Percentiles rank a stretch among this genome's conserved stretches.
Evolutionary conservation across 169 alveolate species (phyloP).

Genomic region (Toxoplasma gondii): DNA sequence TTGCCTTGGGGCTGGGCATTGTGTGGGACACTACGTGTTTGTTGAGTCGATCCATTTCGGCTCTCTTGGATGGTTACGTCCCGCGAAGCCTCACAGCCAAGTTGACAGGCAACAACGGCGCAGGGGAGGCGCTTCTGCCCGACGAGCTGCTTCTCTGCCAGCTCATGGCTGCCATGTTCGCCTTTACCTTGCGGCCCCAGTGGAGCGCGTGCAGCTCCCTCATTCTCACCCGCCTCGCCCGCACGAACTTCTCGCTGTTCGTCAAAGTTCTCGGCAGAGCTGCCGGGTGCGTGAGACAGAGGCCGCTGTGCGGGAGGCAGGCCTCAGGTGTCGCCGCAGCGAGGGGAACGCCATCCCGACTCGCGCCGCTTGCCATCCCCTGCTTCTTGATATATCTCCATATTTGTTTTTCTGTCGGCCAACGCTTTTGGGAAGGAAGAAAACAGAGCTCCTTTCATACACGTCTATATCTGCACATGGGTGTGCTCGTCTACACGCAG

Average conservation of each 20-base stretch:
- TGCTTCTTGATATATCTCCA: no score
- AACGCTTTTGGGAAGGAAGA: no score
- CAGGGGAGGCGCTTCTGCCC: background rate
- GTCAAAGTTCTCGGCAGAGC: background rate
- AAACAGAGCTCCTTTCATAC: no score
- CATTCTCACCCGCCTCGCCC: slow-evolving; percentile 24
- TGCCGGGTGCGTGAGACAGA: background rate
- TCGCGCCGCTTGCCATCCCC: no score
- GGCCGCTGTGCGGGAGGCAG: background rate
- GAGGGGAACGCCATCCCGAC: no score
- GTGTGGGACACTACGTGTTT: background rate
- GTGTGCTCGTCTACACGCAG: no score
- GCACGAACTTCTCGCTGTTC: background rate
- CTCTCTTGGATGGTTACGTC: background rate
- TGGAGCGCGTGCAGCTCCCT: background rate
- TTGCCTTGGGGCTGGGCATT: background rate
- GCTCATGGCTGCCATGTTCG: background rate
- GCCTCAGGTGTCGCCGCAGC: background rate
- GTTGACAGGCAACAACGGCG: background rate
- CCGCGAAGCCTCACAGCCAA: slow-evolving; percentile 31
- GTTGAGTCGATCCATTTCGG: background rate
- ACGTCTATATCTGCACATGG: no score
- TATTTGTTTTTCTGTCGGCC: no score
- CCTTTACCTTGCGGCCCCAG: slow-evolving; percentile 7
- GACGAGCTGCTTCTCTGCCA: slow-evolving; percentile 10